Conservation (phyloP, 371 early-diverging fungal genomes). For the Lichtheimia ornata region DNA sequence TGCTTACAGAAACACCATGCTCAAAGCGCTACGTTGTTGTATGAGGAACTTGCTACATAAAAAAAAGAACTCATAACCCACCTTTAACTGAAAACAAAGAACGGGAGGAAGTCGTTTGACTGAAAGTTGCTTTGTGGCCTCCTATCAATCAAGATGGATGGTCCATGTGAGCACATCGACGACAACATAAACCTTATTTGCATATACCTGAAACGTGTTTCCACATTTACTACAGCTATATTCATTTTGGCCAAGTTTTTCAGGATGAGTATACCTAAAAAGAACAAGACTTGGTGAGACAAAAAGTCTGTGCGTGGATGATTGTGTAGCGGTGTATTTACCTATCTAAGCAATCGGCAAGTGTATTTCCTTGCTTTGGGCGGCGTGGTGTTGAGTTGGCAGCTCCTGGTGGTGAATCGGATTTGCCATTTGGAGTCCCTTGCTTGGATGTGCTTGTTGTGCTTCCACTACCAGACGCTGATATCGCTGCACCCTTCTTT, state of each 20-base stretch:
- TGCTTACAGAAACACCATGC: constrained; percentile 69
- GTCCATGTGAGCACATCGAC: not conserved
- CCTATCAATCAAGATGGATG: constrained; percentile 23
- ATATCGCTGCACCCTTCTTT: constrained; percentile 15
- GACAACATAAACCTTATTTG: not conserved
- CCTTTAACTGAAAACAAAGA: constrained; percentile 89
- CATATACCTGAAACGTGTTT: constrained; percentile 49
- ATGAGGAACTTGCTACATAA: no score
- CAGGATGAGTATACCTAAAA: constrained; percentile 73
- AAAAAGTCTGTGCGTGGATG: not conserved
- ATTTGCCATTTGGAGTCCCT: constrained; percentile 20
- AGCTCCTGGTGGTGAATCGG: constrained; percentile 4
- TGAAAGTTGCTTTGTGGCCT: constrained; percentile 87
- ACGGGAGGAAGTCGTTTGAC: constrained; percentile 86
- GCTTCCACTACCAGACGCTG: constrained; percentile 15
- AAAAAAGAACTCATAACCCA: constrained; percentile 19
- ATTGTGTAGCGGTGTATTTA: constrained; percentile 12
- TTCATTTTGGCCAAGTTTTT: constrained; percentile 67
- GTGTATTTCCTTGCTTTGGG: constrained; percentile 37
- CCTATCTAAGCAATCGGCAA: constrained; percentile 63
- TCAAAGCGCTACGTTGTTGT: constrained; percentile 74
- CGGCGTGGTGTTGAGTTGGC: constrained; percentile 12
- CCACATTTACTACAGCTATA: constrained; percentile 80
- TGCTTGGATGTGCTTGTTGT: not conserved
- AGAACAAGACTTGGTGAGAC: no score